Base-by-base conservation (phyloP, 768 basidiomycete genomes). In the Amyloporia xantha region DNA sequence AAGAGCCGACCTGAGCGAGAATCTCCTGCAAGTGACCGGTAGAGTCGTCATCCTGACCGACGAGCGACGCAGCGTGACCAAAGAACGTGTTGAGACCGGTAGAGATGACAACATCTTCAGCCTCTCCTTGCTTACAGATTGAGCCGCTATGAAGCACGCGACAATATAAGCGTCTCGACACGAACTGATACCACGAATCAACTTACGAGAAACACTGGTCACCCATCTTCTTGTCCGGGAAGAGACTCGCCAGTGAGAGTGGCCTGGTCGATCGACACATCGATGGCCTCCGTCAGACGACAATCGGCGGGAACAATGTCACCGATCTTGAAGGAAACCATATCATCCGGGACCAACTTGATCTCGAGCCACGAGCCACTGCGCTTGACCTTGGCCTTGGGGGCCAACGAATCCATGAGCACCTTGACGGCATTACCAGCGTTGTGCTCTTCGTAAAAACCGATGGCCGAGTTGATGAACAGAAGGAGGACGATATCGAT, bases 11-110 rank as follows among this genome's bases (percentile, higher is more conserved):
- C 67, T 94, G 89, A 39, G 93, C 94, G 47, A 98, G 80, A 74
- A 98, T 95, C 78, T 91, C 92, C 71, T 97, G 95, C 76, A 98
- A 80, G 94, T 95, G n/a, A n/a, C n/a, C n/a, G n/a, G n/a, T n/a
- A n/a, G n/a, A n/a, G n/a, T n/a, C n/a, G n/a, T n/a, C n/a, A n/a
- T n/a, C n/a, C n/a, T n/a, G n/a, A n/a, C n/a, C n/a, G n/a, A n/a
- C n/a, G n/a, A n/a, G n/a, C n/a, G n/a, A n/a, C n/a, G n/a, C n/a
- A n/a, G n/a, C n/a, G n/a, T n/a, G n/a, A n/a, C n/a, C n/a, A n/a
- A n/a, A n/a, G n/a, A n/a, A n/a, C n/a, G n/a, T n/a, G n/a, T n/a
- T n/a, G n/a, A n/a, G n/a, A n/a, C n/a, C n/a, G 53, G 95, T 98
- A 54, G 93, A 93, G 69, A 98, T 98, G 61, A 98, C 93, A 42